These are phyloP conservation scores for Fraxinus quadrangulata DNA, from an alignment of 257 asterid species.

Conservation along the genomic window DNA sequence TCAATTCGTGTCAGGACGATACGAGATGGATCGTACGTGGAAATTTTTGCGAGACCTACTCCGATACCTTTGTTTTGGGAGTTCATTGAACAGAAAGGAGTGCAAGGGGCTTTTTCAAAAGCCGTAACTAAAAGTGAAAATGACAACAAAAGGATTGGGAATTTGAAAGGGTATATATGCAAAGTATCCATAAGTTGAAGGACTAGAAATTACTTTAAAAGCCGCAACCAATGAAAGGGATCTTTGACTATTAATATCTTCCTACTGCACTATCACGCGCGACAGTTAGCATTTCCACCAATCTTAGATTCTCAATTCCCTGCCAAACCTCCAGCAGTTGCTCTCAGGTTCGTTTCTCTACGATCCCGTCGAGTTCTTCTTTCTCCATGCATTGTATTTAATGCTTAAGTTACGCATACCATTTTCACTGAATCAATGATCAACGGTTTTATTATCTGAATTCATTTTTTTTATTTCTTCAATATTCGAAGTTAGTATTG, in stretches of 20 bases:
- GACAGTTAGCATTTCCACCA: constrained; percentile 12
- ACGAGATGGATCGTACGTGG: no score
- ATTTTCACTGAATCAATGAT: background rate
- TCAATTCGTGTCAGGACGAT: no score
- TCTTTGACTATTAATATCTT: constrained; percentile 10
- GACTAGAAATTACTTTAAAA: constrained; percentile 2
- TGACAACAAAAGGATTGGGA: background rate
- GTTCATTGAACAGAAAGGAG: background rate
- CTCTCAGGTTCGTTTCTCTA: constrained; percentile 27
- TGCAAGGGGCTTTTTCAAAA: background rate
- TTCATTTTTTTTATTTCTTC: background rate
- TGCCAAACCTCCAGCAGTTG: constrained; percentile 15
- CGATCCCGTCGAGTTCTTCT: constrained; percentile 19
- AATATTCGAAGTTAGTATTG: background rate
- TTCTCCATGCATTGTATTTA: constrained; percentile 2
- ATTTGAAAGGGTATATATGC: background rate
- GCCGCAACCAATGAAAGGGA: background rate
- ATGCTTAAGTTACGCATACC: background rate
- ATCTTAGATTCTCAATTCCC: constrained; percentile 23
- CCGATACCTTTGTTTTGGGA: no score
- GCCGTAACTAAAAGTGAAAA: background rate
- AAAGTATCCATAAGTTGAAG: constrained; percentile 5
- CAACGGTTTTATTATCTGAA: background rate
- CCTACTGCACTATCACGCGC: background rate
- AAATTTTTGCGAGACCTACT: no score